Evolutionary conservation across 2,329 filamentous ascomycete genomes (phyloP).

Genomic region (Fusarium miscanthi): DNA sequence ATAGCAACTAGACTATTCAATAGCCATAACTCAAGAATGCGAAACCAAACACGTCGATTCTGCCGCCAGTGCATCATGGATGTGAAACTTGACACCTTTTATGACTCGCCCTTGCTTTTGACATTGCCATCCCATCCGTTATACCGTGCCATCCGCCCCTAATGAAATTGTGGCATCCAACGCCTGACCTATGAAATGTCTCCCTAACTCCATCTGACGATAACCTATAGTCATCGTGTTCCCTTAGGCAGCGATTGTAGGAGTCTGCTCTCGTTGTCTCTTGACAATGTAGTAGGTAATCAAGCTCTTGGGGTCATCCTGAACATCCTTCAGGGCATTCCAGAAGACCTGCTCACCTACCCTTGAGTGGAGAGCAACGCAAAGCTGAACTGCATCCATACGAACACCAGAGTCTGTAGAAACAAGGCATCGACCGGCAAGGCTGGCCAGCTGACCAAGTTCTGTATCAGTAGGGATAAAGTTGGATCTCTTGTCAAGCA

Average conservation of each 20-base stretch:
- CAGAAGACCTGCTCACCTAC: slow-evolving; percentile 74
- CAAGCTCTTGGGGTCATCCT: slow-evolving; percentile 79
- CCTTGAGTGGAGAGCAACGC: slow-evolving; percentile 74
- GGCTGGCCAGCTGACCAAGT: slow-evolving; percentile 60
- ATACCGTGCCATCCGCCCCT: slow-evolving; percentile 2
- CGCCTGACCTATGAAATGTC: slow-evolving; percentile 17
- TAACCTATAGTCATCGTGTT: not conserved
- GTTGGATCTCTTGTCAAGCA: slow-evolving; percentile 62
- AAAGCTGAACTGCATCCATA: slow-evolving; percentile 84
- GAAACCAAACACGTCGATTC: slow-evolving; percentile 18
- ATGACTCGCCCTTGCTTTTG: slow-evolving; percentile 11
- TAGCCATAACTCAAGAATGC: slow-evolving; percentile 26
- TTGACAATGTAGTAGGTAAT: slow-evolving; percentile 86
- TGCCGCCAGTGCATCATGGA: slow-evolving; percentile 18
- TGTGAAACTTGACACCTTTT: slow-evolving; percentile 14
- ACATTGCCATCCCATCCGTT: slow-evolving; percentile 9
- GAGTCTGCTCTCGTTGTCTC: slow-evolving; percentile 66
- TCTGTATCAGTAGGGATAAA: slow-evolving; percentile 65
- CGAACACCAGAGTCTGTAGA: slow-evolving; percentile 71
- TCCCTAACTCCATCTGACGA: slow-evolving; percentile 8
- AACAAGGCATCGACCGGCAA: slow-evolving; percentile 68
- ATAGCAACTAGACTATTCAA: slow-evolving; percentile 30
- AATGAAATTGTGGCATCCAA: slow-evolving; percentile 41
- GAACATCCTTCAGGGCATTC: slow-evolving; percentile 71
- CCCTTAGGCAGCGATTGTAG: slow-evolving; percentile 15